Percentiles rank a stretch among this genome's conserved stretches.
These are phyloP conservation scores for Diaporthe australafricana DNA, from an alignment of 2,329 filamentous ascomycete species.

Conservation along the genomic window DNA sequence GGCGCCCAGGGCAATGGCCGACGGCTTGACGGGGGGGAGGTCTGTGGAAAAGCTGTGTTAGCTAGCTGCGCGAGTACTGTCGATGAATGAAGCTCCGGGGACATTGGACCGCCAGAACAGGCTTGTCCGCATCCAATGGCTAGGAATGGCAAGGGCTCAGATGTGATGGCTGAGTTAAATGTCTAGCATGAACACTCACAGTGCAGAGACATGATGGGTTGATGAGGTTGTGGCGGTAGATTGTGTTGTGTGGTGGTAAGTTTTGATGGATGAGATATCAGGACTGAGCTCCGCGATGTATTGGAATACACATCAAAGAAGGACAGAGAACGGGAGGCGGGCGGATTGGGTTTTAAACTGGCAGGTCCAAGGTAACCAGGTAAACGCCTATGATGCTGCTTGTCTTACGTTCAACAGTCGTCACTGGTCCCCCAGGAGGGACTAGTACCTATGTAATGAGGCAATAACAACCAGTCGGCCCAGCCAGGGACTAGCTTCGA, in stretches of 20 bases:
- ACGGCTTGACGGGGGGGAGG: conserved; percentile 89
- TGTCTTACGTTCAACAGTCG: conserved; percentile 38
- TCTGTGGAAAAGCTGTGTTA: conserved; percentile 51
- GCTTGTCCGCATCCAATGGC: not conserved
- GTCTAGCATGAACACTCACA: conserved; percentile 54
- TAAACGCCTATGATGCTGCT: conserved; percentile 22
- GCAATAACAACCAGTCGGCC: conserved; percentile 28
- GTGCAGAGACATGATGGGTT: conserved; percentile 66
- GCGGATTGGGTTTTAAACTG: conserved; percentile 26
- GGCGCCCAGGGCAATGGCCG: conserved; percentile 95
- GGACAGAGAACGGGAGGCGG: not conserved
- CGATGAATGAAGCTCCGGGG: conserved; percentile 8
- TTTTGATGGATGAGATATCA: not conserved
- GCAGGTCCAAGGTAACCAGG: conserved; percentile 17
- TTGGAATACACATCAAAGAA: not conserved
- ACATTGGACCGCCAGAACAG: not conserved
- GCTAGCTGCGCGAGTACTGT: not conserved
- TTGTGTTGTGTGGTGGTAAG: not conserved
- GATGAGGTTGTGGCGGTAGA: conserved; percentile 22
- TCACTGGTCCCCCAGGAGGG: conserved; percentile 33
- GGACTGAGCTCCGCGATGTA: conserved; percentile 15
- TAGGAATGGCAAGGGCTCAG: not conserved
- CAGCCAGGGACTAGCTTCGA: conserved; percentile 25
- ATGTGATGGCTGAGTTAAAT: not conserved
- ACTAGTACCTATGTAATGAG: conserved; percentile 33